Conservation (phyloP, 2,329 filamentous ascomycete genomes). For the Trematosphaeria pertusa region DNA sequence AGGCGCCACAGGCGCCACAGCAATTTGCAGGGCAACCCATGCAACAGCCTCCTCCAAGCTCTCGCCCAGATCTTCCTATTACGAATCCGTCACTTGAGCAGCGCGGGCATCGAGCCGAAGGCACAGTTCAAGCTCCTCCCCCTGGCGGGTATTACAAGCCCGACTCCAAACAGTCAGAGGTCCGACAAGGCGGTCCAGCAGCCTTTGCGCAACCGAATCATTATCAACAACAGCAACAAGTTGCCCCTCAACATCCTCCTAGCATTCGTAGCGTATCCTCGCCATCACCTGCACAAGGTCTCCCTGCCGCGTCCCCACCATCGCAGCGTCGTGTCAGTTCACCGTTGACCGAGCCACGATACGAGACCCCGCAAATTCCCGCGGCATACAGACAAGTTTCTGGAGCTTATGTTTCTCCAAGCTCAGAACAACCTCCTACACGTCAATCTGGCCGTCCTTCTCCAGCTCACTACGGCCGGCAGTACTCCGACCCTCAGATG, state of each 20-base stretch:
- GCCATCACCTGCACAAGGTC: slow-evolving; percentile 16
- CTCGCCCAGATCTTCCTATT: not conserved
- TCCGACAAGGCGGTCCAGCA: not conserved
- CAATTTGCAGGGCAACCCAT: slow-evolving; percentile 3
- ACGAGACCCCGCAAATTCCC: slow-evolving; percentile 46
- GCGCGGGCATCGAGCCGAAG: not conserved
- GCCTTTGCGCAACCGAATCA: slow-evolving; percentile 15
- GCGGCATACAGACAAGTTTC: slow-evolving; percentile 43
- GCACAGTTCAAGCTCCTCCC: slow-evolving; percentile 6
- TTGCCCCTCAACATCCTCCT: slow-evolving; percentile 12
- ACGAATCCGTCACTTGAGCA: not conserved
- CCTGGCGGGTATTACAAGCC: slow-evolving; percentile 9
- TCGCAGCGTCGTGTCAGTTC: slow-evolving; percentile 30
- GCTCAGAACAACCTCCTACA: slow-evolving; percentile 21
- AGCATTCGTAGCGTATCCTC: slow-evolving; percentile 30
- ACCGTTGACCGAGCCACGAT: slow-evolving; percentile 35
- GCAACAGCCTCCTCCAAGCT: not conserved
- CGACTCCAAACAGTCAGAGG: slow-evolving; percentile 5
- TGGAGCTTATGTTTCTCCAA: slow-evolving; percentile 38
- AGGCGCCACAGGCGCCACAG: not conserved
- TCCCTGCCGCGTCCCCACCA: slow-evolving; percentile 15
- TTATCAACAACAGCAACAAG: slow-evolving; percentile 16
- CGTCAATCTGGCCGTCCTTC: slow-evolving; percentile 11
- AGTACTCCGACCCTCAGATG: slow-evolving; percentile 40
- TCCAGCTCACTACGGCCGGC: slow-evolving; percentile 21